Conservation (phyloP, 371 early-diverging fungal species). For the Mucor racemosus region DNA sequence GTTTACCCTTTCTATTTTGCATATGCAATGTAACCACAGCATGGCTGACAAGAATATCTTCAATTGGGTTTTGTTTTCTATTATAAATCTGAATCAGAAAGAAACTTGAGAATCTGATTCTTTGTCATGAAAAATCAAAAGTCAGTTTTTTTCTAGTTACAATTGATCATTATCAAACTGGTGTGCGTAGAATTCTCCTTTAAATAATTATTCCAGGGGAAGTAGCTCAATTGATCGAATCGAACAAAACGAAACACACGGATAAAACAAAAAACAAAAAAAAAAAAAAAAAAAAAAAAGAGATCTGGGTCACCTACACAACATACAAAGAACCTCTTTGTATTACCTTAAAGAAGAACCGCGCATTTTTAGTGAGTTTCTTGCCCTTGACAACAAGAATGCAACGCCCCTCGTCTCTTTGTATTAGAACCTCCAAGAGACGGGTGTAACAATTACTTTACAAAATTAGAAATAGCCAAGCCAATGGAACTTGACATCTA, state of each 20-base stretch:
- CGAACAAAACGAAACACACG: background rate
- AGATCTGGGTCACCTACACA: conserved; percentile 4
- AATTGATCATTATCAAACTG: background rate
- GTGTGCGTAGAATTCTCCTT: background rate
- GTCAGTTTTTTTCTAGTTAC: background rate
- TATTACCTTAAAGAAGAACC: background rate
- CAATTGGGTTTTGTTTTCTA: background rate
- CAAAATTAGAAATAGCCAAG: background rate
- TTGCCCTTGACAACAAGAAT: conserved; percentile 1
- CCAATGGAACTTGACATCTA: conserved; percentile 7
- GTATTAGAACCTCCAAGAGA: background rate
- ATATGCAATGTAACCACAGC: background rate
- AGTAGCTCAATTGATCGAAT: background rate
- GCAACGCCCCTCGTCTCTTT: background rate
- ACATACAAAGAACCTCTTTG: background rate
- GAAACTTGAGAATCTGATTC: background rate
- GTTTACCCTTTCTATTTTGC: background rate
- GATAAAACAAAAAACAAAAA: background rate
- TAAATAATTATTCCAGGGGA: background rate
- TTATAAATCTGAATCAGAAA: background rate
- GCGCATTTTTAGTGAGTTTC: background rate
- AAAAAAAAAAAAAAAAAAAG: background rate
- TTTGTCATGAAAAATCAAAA: background rate
- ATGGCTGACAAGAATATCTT: background rate
- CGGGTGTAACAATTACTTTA: background rate